phyloP scores from a whole-genome alignment of 495 filamentous ascomycete genomes.

The Tetracladium marchalianum region DNA sequence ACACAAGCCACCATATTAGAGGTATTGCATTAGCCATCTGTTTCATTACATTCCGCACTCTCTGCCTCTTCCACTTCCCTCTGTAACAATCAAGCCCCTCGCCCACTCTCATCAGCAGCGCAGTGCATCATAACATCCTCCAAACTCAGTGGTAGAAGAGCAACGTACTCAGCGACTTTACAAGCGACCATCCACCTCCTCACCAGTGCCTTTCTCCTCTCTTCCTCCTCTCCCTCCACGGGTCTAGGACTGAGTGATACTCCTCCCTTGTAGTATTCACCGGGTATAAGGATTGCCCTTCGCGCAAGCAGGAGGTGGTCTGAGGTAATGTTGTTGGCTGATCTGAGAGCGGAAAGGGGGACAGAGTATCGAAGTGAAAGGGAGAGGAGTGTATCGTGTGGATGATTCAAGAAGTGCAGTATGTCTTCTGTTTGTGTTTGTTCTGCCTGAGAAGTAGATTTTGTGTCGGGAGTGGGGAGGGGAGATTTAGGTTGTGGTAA shows the following conservation, averaged over 20 bases:
- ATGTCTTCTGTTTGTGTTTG: constrained; percentile 34
- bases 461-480: constrained; percentile 21
- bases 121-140: not conserved
- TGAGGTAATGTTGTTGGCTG: constrained; percentile 50
- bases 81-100: not conserved
- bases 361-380: constrained; percentile 60
- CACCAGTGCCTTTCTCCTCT: constrained; percentile 51
- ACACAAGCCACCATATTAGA: constrained; percentile 15
- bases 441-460: constrained; percentile 3
- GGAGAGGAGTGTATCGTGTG: constrained; percentile 49
- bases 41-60: constrained; percentile 14
- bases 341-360: constrained; percentile 42
- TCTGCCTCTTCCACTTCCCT: not conserved
- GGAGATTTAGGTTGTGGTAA: constrained; percentile 18
- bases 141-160: not conserved
- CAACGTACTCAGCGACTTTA: constrained; percentile 54
- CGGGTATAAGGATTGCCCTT: constrained; percentile 57
- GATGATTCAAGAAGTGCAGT: constrained; percentile 57
- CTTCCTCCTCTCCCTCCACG: constrained; percentile 58
- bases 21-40: constrained; percentile 16
- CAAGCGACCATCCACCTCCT: constrained; percentile 61
- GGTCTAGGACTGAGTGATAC: constrained; percentile 55
- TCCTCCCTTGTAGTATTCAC: constrained; percentile 50
- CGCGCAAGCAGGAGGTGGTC: constrained; percentile 59
- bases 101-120: too few species aligned